Percentiles rank a stretch among this genome's conserved stretches.
These are phyloP conservation scores for Hypomontagnella monticulosa DNA, from an alignment of 495 filamentous ascomycete species.

Conservation along the genomic window DNA sequence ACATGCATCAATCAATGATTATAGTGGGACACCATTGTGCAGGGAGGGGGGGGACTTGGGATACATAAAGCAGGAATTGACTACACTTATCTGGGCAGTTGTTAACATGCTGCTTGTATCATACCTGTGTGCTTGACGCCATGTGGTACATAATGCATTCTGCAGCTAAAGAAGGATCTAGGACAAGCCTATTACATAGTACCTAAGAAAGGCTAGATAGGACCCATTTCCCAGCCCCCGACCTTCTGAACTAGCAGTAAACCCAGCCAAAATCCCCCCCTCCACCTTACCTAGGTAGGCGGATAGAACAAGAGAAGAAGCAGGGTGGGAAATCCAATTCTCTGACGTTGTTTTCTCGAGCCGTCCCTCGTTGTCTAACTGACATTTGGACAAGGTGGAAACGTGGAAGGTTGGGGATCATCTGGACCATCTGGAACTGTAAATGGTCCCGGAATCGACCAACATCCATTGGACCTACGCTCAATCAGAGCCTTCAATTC, in stretches of 20 bases:
- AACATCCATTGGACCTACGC: constrained; percentile 1
- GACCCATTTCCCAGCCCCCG: constrained; percentile 26
- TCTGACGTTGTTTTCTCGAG: constrained; percentile 40
- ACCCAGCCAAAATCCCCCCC: not conserved
- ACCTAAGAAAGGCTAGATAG: constrained; percentile 26
- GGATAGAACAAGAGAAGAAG: not conserved
- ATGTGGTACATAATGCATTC: constrained; percentile 16
- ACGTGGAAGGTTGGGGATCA: constrained; percentile 16
- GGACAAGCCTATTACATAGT: constrained; percentile 17
- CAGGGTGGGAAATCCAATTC: constrained; percentile 14
- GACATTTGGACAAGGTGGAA: constrained; percentile 10
- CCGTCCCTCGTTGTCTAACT: constrained; percentile 12
- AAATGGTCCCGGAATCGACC: constrained; percentile 3
- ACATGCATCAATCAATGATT: no score
- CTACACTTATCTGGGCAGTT: constrained; percentile 36
- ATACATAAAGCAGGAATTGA: constrained; percentile 11
- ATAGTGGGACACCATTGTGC: constrained; percentile 5
- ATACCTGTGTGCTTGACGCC: constrained; percentile 26
- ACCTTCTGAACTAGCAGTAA: constrained; percentile 11
- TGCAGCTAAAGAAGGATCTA: constrained; percentile 7
- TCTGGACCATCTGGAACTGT: not conserved
- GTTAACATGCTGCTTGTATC: constrained; percentile 4
- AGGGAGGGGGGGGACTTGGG: not conserved
- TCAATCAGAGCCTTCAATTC: constrained; percentile 21
- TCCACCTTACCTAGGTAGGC: not conserved